Conservation (phyloP, 495 filamentous ascomycete genomes). For the Penicillium chermesinum region DNA sequence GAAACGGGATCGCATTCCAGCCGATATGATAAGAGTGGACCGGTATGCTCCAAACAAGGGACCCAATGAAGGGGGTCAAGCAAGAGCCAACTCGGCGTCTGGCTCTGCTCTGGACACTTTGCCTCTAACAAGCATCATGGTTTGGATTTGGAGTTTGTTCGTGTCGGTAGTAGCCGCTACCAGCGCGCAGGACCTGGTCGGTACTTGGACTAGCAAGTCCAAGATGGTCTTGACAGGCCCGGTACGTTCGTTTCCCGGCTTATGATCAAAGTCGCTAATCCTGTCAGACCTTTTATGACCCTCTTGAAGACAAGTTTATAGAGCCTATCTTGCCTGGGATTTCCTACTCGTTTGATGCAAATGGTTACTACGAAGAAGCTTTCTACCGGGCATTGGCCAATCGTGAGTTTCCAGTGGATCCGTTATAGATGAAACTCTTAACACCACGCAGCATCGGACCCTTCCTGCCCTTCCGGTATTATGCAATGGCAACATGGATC, state of each 20-base stretch:
- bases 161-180: slow-evolving; percentile 26
- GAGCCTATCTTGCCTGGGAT: slow-evolving; percentile 71
- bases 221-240: slow-evolving; percentile 67
- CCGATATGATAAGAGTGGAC: slow-evolving; percentile 23
- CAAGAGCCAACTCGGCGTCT: background rate
- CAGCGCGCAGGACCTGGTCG: slow-evolving; percentile 49
- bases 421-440: slow-evolving; percentile 3
- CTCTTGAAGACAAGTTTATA: slow-evolving; percentile 59
- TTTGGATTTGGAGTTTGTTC: slow-evolving; percentile 24
- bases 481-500: slow-evolving; percentile 78
- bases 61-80: slow-evolving; percentile 19
- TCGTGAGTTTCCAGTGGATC: slow-evolving; percentile 47
- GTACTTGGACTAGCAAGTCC: slow-evolving; percentile 77
- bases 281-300: slow-evolving; percentile 67
- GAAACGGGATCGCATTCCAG: slow-evolving; percentile 14
- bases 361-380: slow-evolving; percentile 70
- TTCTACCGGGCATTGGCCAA: slow-evolving; percentile 70
- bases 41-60: slow-evolving; percentile 11
- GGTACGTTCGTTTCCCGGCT: slow-evolving; percentile 39
- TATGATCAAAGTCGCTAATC: background rate
- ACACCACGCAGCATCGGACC: slow-evolving; percentile 47
- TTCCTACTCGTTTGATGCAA: slow-evolving; percentile 72
- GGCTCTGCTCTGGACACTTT: slow-evolving; percentile 6
- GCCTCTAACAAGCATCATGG: slow-evolving; percentile 14
- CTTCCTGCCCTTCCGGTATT: slow-evolving; percentile 61